Percentiles rank a stretch among this genome's conserved stretches.
phyloP scores from a whole-genome alignment of 108 stramenopile genomes.

The Craspedostauros australis region DNA sequence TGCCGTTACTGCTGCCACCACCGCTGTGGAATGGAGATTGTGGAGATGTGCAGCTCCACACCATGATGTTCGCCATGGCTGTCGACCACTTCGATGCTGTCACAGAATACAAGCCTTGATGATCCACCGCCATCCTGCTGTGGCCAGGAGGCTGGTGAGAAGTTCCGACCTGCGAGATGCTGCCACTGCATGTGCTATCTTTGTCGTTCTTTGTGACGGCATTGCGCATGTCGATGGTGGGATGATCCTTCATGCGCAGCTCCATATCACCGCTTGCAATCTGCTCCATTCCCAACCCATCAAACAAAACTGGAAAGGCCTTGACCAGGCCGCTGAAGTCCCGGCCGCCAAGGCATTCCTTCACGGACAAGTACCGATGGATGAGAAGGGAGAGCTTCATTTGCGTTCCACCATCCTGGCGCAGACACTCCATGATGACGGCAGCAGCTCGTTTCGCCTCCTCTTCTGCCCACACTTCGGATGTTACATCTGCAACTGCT shows the following conservation, averaged over 20 bases:
- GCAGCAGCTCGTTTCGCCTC: background rate
- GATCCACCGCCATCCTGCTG: conserved; percentile 33
- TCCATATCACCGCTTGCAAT: background rate
- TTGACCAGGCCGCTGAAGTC: conserved; percentile 19
- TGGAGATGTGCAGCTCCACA: conserved; percentile 7
- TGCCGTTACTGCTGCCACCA: background rate
- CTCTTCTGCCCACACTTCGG: background rate
- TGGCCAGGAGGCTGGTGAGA: background rate
- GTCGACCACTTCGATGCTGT: conserved; percentile 28
- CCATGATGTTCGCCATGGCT: conserved; percentile 31
- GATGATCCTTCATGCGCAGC: background rate
- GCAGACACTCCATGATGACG: background rate
- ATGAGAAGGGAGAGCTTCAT: conserved; percentile 23
- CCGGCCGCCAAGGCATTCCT: conserved; percentile 24
- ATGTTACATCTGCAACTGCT: background rate
- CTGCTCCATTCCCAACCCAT: background rate
- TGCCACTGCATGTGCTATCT: background rate
- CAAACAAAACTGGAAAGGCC: background rate
- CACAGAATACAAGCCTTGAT: conserved; percentile 38
- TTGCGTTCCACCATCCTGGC: conserved; percentile 34
- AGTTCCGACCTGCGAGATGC: background rate
- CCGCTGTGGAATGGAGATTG: background rate
- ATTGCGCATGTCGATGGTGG: background rate
- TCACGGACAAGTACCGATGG: conserved; percentile 26
- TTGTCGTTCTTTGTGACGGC: background rate